A percentile compares a stretch with the other conserved stretches of the same genome.
These are phyloP conservation scores for Helenozyma baotianmanensis DNA, from an alignment of 805 yeast species.

Conservation along the genomic window DNA sequence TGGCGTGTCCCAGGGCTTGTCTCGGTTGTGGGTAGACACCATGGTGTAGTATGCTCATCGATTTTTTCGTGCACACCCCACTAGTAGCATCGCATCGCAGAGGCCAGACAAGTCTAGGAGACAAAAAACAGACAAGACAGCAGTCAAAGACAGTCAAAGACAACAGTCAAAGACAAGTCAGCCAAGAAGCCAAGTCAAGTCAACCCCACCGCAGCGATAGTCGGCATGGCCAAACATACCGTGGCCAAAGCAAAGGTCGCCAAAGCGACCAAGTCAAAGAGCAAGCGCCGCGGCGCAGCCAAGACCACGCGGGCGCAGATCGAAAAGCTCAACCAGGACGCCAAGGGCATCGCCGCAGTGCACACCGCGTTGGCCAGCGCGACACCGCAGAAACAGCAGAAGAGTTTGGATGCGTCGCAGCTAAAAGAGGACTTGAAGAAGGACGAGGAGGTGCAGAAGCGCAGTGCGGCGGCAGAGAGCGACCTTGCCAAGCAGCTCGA, in stretches of 20 bases:
- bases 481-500: constrained; percentile 46
- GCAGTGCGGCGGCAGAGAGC: constrained; percentile 30
- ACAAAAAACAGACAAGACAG: too few species aligned
- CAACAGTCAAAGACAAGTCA: constrained; percentile 1
- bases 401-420: constrained; percentile 30
- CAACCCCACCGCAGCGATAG: too few species aligned
- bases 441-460: constrained; percentile 29
- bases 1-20: constrained; percentile 97
- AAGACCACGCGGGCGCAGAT: constrained; percentile 31
- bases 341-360: constrained; percentile 16
- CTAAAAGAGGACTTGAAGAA: constrained; percentile 35
- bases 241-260: not conserved
- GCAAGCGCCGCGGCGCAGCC: constrained; percentile 7
- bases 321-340: constrained; percentile 30
- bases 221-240: too few species aligned
- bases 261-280: not conserved
- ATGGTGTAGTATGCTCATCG: constrained; percentile 32
- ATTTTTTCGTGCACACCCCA: too few species aligned
- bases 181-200: constrained; percentile 1
- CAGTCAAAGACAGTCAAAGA: too few species aligned
- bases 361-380: constrained; percentile 11
- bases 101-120: constrained; percentile 1
- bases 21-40: constrained; percentile 92
- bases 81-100: not conserved
- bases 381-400: constrained; percentile 11